Evolutionary conservation across 768 basidiomycete species (phyloP).

Genomic region (Tylopilus vinaceipallidus): DNA sequence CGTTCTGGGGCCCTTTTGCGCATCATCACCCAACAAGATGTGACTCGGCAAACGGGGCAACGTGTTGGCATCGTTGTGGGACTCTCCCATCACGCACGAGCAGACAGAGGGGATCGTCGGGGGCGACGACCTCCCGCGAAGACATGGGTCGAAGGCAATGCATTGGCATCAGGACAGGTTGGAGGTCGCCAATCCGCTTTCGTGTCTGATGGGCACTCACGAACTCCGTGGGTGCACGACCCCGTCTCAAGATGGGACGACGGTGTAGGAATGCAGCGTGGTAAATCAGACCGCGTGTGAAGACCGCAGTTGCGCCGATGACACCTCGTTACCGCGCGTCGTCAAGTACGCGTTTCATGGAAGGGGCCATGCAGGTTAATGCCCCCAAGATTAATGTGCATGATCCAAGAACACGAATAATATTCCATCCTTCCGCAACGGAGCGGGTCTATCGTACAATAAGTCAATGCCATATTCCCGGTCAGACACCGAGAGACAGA

Average conservation of each 20-base stretch:
- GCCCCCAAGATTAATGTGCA: neutral
- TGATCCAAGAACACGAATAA: conserved; percentile 29
- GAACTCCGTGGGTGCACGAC: conserved; percentile 7
- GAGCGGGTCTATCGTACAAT: conserved; percentile 32
- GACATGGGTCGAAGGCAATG: no score
- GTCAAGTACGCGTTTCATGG: conserved; percentile 13
- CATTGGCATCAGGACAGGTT: no score
- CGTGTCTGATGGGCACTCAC: conserved; percentile 6
- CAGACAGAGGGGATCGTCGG: no score
- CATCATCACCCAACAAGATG: neutral
- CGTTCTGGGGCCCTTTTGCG: neutral
- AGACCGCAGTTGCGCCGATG: neutral
- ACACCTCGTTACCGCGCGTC: conserved; percentile 18
- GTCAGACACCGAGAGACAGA: conserved; percentile 7
- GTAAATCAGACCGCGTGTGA: conserved; percentile 5
- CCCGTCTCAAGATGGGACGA: neutral
- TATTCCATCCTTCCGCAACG: conserved; percentile 33
- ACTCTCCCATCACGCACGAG: neutral
- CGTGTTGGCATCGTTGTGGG: neutral
- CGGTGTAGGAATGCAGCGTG: neutral
- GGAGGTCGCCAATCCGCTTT: neutral
- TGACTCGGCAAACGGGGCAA: neutral
- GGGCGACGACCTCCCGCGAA: conserved; percentile 23
- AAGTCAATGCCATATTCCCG: conserved; percentile 36
- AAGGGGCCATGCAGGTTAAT: neutral